Conservation (phyloP, 192 early-diverging fungal species). For the Lunasporangiospora selenospora region DNA sequence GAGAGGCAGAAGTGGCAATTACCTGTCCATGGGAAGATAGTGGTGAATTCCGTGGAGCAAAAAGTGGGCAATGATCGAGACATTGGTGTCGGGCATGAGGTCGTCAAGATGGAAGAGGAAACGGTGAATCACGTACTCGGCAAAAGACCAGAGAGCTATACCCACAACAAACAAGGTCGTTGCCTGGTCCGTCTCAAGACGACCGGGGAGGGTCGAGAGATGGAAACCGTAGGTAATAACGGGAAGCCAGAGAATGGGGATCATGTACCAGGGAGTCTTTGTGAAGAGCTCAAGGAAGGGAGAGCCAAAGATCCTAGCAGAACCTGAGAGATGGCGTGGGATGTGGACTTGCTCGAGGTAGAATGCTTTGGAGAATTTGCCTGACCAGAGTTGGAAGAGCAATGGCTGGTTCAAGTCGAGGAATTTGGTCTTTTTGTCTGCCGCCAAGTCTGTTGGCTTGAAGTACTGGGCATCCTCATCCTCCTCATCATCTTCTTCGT, state of each 20-base stretch:
- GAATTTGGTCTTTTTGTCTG: constrained; percentile 59
- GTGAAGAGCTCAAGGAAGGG: constrained; percentile 79
- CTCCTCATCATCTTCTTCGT: constrained; percentile 10
- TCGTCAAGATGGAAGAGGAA: constrained; percentile 93
- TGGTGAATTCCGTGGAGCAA: constrained; percentile 93
- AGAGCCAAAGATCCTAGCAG: constrained; percentile 85
- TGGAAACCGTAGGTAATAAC: constrained; percentile 56
- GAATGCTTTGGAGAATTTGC: constrained; percentile 74
- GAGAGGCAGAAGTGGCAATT: too few relatives aligned
- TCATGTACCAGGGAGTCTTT: constrained; percentile 87
- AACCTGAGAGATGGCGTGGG: constrained; percentile 74
- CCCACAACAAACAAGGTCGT: constrained; percentile 66
- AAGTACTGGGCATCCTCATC: neutral
- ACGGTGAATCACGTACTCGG: constrained; percentile 89
- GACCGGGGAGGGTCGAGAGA: constrained; percentile 40
- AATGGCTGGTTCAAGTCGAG: constrained; percentile 85
- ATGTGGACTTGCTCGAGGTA: constrained; percentile 91
- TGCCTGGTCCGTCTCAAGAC: constrained; percentile 43
- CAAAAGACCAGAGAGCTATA: constrained; percentile 78
- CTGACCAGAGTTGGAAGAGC: constrained; percentile 76
- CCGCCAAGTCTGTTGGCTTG: constrained; percentile 16
- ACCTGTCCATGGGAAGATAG: constrained; percentile 94
- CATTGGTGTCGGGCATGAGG: constrained; percentile 77
- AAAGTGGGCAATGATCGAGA: constrained; percentile 81
- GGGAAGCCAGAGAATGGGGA: constrained; percentile 86